Base-by-base conservation (phyloP, 345 rosid genomes). In the Passiflora organensis region DNA sequence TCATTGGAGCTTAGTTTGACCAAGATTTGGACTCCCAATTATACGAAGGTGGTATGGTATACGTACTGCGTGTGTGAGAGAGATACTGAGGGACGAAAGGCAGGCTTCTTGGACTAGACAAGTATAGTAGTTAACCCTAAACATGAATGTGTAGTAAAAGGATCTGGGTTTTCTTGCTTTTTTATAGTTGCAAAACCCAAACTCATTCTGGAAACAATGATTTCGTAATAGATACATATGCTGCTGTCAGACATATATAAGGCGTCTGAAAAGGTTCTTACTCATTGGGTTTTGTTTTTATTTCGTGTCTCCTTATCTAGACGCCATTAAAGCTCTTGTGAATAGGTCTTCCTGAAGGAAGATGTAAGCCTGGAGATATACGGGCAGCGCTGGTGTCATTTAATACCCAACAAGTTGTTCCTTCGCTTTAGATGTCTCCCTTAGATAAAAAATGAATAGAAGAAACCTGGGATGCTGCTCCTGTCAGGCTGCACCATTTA, bases 391-490 rank as follows among this genome's bases (percentile, higher is more conserved):
- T n/a, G n/a, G n/a, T n/a, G n/a, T n/a, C n/a, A n/a, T n/a, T n/a
- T n/a, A n/a, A n/a, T n/a, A n/a, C n/a, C n/a, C 65, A n/a, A n/a
- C 32, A 24, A 48, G 63, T 47, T 65, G 60, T 48, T 58, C 64
- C 43, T 64, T 42, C 38, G 53, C 53, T 17, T 58, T 22, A 20
- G 48, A 69, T n/a, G n/a, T n/a, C n/a, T n/a, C n/a, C n/a, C n/a
- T n/a, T n/a, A n/a, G n/a, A n/a, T n/a, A n/a, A 14, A 17, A 15
- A 14, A 17, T 16, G 67, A 48, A 38, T 23, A 18, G 47, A 47
- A 66, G 60, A 61, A n/a, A 66, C 83, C 76, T 78, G 65, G 86
- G 82, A 70, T 78, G 69, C 89, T 70, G 80, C 70, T 80, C 76
- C 59, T 2, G 5, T 28, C 34, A 28, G 34, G 34, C 34, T 28